Percentiles rank a stretch among this genome's conserved stretches.
Evolutionary conservation across 1,284 basidiomycete genomes (phyloP).

Genomic region (Trametes polyzona): DNA sequence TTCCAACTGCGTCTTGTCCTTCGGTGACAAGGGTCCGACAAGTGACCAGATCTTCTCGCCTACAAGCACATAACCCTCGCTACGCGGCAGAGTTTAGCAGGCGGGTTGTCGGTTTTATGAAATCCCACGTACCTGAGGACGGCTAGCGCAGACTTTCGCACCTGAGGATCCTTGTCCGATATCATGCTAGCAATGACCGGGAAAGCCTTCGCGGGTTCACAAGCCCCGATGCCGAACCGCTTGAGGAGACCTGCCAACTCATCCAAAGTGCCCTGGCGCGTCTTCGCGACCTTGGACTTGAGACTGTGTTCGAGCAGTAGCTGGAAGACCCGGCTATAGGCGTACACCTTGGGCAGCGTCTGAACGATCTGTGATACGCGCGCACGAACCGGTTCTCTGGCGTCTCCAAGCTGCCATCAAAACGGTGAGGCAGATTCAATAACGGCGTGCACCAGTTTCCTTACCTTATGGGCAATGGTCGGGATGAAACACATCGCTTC

Average conservation of each 20-base stretch:
- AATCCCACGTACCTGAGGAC: constrained; percentile 61
- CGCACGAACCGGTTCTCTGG: constrained; percentile 73
- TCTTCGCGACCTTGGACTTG: constrained; percentile 89
- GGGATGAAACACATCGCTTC: constrained; percentile 92
- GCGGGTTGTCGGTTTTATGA: not conserved
- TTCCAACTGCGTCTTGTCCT: constrained; percentile 91
- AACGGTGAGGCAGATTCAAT: constrained; percentile 3
- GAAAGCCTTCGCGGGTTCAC: constrained; percentile 80
- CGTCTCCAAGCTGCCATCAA: constrained; percentile 72
- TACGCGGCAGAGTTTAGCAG: constrained; percentile 33
- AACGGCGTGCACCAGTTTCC: constrained; percentile 20
- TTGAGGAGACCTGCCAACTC: constrained; percentile 81
- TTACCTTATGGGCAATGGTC: constrained; percentile 89
- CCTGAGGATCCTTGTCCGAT: constrained; percentile 85
- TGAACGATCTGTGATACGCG: constrained; percentile 78
- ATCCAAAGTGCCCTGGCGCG: constrained; percentile 84
- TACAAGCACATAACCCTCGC: constrained; percentile 82
- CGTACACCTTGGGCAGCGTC: constrained; percentile 78
- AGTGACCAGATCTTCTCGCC: constrained; percentile 87
- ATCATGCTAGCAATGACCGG: constrained; percentile 82
- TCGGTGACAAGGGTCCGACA: constrained; percentile 78
- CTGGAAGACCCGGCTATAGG: constrained; percentile 90
- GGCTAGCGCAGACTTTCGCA: constrained; percentile 82
- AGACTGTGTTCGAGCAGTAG: constrained; percentile 85
- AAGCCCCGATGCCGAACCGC: constrained; percentile 83